Evolutionary conservation across 2,329 filamentous ascomycete genomes (phyloP).

Genomic region (Paraconiothyrium brasiliense): DNA sequence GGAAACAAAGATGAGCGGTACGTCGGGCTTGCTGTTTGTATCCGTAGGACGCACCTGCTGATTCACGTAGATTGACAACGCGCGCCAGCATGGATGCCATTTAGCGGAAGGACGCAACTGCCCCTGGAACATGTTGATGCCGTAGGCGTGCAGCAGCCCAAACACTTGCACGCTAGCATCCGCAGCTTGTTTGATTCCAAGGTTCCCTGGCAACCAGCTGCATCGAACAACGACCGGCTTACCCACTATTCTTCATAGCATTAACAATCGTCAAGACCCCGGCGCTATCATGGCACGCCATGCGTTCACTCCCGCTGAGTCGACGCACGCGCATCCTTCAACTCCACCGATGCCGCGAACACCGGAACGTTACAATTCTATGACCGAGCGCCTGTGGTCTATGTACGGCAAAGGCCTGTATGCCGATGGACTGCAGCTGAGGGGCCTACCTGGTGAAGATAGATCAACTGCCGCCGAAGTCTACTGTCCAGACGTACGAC

Average conservation of each 20-base stretch:
- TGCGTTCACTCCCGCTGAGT: background rate
- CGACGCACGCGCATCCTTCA: constrained; percentile 10
- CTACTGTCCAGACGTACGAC: constrained; percentile 37
- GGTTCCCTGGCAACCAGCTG: background rate
- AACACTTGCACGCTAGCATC: constrained; percentile 5
- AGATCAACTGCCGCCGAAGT: constrained; percentile 23
- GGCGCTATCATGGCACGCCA: background rate
- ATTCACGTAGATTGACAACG: constrained; percentile 63
- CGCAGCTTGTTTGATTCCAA: background rate
- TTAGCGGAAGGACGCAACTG: constrained; percentile 32
- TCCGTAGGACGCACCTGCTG: constrained; percentile 8
- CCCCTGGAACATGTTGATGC: background rate
- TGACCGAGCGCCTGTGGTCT: constrained; percentile 12
- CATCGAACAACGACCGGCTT: background rate
- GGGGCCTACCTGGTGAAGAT: constrained; percentile 25
- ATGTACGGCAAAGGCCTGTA: constrained; percentile 17
- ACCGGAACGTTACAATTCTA: background rate
- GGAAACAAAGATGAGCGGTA: constrained; percentile 96
- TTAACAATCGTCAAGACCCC: background rate
- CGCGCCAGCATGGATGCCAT: constrained; percentile 63
- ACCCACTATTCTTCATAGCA: background rate
- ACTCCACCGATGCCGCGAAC: background rate
- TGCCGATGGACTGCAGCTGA: constrained; percentile 21
- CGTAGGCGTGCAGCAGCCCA: background rate
- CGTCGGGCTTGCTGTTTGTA: constrained; percentile 5